Conservation (phyloP, 164 flowering plant genomes). For the Pachysandra terminalis region DNA sequence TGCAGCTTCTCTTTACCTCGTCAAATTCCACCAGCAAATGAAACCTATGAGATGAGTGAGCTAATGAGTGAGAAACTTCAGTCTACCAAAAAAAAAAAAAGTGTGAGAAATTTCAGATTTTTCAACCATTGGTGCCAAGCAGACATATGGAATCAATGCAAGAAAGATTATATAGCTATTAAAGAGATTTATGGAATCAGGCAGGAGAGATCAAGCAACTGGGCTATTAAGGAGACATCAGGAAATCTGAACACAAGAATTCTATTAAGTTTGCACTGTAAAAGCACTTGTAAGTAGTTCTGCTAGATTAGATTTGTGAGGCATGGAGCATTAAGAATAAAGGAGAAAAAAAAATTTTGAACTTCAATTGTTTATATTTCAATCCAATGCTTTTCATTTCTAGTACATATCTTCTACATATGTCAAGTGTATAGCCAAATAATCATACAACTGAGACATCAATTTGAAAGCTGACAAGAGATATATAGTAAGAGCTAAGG, state of each 20-base stretch:
- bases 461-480: no score
- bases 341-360: no score
- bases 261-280: not conserved
- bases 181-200: not conserved
- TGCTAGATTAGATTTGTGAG: not conserved
- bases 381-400: no score
- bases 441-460: no score
- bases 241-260: not conserved
- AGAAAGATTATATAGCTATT: not conserved
- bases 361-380: no score
- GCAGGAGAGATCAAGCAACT: not conserved
- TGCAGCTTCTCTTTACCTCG: conserved; percentile 74
- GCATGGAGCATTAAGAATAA: not conserved
- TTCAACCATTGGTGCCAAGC: not conserved
- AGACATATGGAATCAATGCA: not conserved
- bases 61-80: not conserved
- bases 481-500: no score
- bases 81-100: not conserved
- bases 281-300: not conserved
- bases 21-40: conserved; percentile 76
- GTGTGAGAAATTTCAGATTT: not conserved
- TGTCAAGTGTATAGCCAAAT: no score
- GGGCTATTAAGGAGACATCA: not conserved
- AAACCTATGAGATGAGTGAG: conserved; percentile 35
- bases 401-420: no score